Evolutionary conservation across 257 asterid genomes (phyloP).

Genomic region (Plantago ovata): DNA sequence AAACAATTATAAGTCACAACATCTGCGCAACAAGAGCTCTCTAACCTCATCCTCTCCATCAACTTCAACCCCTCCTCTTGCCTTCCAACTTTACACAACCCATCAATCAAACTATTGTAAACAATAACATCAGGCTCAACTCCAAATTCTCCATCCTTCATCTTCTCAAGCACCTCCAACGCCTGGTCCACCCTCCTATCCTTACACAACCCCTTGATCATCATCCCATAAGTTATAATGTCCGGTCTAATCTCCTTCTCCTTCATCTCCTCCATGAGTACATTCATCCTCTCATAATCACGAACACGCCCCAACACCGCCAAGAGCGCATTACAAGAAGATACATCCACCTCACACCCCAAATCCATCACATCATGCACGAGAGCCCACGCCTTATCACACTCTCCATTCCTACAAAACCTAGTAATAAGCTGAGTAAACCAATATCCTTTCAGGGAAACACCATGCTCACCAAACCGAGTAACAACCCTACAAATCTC

Average conservation of each 20-base stretch:
- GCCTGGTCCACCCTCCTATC: constrained; percentile 63
- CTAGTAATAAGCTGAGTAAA: constrained; percentile 35
- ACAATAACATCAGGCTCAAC: constrained; percentile 56
- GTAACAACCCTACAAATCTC: constrained; percentile 45
- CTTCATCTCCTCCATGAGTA: constrained; percentile 71
- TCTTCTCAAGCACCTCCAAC: constrained; percentile 55
- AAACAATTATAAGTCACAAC: constrained; percentile 59
- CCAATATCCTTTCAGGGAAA: constrained; percentile 35
- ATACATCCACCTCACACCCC: constrained; percentile 37
- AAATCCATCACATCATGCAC: constrained; percentile 45
- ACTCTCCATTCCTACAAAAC: constrained; percentile 46
- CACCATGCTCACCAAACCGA: constrained; percentile 37
- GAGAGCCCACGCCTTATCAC: constrained; percentile 59
- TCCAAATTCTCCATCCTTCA: constrained; percentile 44
- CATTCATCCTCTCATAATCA: constrained; percentile 59
- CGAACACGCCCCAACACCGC: constrained; percentile 40
- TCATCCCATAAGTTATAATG: constrained; percentile 62
- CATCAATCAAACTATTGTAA: constrained; percentile 72
- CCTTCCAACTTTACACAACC: constrained; percentile 84
- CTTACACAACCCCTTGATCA: constrained; percentile 66
- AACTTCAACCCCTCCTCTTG: constrained; percentile 63
- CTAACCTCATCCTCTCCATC: constrained; percentile 57
- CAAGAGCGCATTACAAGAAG: constrained; percentile 60
- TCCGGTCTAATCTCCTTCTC: constrained; percentile 54
- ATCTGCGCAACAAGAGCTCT: constrained; percentile 42